Percentiles rank a stretch among this genome's conserved stretches.
These are phyloP conservation scores for Pisolithus sp. DNA, from an alignment of 768 basidiomycete species.

Conservation along the genomic window DNA sequence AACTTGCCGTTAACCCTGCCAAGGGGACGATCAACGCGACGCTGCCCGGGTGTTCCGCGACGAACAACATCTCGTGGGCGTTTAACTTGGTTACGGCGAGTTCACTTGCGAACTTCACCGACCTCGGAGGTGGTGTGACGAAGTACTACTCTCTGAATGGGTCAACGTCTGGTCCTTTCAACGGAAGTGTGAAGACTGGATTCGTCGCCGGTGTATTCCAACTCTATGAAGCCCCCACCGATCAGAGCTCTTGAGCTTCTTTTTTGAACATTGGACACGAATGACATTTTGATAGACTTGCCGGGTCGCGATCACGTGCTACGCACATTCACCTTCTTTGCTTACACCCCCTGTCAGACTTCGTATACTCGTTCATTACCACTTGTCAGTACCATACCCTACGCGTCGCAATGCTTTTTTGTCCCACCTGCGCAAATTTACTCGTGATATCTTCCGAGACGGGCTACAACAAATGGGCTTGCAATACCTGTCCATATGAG, in stretches of 20 bases:
- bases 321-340: too few species aligned
- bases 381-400: too few species aligned
- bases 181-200: not conserved
- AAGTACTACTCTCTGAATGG: slow-evolving; percentile 8
- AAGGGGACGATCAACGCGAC: not conserved
- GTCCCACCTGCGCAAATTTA: slow-evolving; percentile 89
- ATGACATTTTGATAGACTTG: too few species aligned
- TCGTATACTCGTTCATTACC: too few species aligned
- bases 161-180: slow-evolving; percentile 3
- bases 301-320: too few species aligned
- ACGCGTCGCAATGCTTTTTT: slow-evolving; percentile 72
- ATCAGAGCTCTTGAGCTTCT: not conserved
- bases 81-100: slow-evolving; percentile 5
- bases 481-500: slow-evolving; percentile 92
- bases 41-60: slow-evolving; percentile 5
- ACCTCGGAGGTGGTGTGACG: slow-evolving; percentile 10
- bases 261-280: too few species aligned
- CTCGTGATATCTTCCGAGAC: slow-evolving; percentile 72
- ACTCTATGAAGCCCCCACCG: not conserved
- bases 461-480: slow-evolving; percentile 88
- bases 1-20: not conserved
- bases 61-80: not conserved
- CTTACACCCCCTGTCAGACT: too few species aligned
- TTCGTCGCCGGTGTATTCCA: slow-evolving; percentile 4
- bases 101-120: slow-evolving; percentile 3